These are phyloP conservation scores for Themeda triandra DNA, from an alignment of 176 grass and related monocot genomes.

Conservation along the genomic window DNA sequence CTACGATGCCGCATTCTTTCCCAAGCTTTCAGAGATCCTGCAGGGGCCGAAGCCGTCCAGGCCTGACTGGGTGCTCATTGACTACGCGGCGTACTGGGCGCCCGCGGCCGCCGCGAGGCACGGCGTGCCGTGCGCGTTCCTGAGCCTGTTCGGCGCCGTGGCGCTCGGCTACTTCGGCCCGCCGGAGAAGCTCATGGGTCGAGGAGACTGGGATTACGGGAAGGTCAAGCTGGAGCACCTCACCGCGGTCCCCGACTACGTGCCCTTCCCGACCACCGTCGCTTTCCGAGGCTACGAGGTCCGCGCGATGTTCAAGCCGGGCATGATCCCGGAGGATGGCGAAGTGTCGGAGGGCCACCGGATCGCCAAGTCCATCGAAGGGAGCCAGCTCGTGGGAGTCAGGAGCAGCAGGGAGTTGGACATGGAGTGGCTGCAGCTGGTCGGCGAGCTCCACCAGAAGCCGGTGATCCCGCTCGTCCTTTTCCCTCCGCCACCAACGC, in stretches of 20 bases:
- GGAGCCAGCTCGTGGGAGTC: constrained; percentile 46
- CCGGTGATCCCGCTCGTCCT: constrained; percentile 50
- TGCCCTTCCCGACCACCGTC: constrained; percentile 41
- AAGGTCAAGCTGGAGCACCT: constrained; percentile 25
- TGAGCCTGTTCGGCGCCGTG: constrained; percentile 36
- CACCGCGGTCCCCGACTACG: constrained; percentile 35
- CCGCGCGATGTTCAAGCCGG: constrained; percentile 11
- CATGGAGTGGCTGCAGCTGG: constrained; percentile 34
- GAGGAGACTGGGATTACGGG: no score
- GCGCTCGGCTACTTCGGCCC: constrained; percentile 30
- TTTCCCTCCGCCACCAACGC: constrained; percentile 32
- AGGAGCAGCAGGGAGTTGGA: constrained; percentile 43
- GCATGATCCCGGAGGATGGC: constrained; percentile 20
- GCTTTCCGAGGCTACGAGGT: constrained; percentile 45
- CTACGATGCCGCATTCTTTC: constrained; percentile 38
- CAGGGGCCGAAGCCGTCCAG: not conserved
- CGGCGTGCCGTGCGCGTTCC: constrained; percentile 37
- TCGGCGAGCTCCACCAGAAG: constrained; percentile 7
- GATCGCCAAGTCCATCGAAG: constrained; percentile 28
- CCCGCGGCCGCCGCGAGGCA: constrained; percentile 26
- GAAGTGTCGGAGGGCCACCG: constrained; percentile 52
- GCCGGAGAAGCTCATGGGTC: not conserved
- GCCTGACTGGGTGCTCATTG: constrained; percentile 54
- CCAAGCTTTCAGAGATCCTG: constrained; percentile 23
- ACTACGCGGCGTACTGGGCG: constrained; percentile 55